Evolutionary conservation across 2,329 filamentous ascomycete species (phyloP).

Genomic region (Ascochyta fabae): DNA sequence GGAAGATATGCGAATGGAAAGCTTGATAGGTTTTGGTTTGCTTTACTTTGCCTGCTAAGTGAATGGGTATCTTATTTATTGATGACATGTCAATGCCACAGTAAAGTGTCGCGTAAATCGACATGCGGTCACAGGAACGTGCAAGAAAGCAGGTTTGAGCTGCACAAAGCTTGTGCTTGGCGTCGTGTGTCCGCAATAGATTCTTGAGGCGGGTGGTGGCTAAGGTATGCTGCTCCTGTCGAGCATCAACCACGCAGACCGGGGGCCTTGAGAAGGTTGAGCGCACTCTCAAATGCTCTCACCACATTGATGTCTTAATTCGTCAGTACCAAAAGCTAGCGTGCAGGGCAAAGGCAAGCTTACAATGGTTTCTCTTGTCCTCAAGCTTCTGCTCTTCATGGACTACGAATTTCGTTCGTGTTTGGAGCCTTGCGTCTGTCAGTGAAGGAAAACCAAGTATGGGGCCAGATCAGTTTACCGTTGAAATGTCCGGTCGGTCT

Average conservation of each 20-base stretch:
- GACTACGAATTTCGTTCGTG: conserved; percentile 77
- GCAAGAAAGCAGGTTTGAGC: not conserved
- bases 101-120: not conserved
- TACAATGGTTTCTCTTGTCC: conserved; percentile 81
- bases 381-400: conserved; percentile 74
- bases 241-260: conserved; percentile 36
- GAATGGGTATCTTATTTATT: conserved; percentile 1
- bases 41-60: not conserved
- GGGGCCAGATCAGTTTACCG: conserved; percentile 58
- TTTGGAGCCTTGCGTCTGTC: conserved; percentile 68
- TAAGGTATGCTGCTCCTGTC: conserved; percentile 35
- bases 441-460: not conserved
- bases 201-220: conserved; percentile 2
- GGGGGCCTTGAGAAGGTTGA: conserved; percentile 49
- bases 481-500: conserved; percentile 78
- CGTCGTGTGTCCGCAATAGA: not conserved
- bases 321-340: not conserved
- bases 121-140: not conserved
- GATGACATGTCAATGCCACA: not conserved
- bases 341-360: conserved; percentile 41
- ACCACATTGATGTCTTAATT: conserved; percentile 54
- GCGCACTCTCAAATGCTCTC: conserved; percentile 57
- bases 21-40: not conserved
- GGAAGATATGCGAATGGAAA: conserved; percentile 5
- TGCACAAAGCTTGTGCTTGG: not conserved